A percentile compares a stretch with the other conserved stretches of the same genome.
phyloP scores from a whole-genome alignment of 495 filamentous ascomycete species.

The Darksidea phi region DNA sequence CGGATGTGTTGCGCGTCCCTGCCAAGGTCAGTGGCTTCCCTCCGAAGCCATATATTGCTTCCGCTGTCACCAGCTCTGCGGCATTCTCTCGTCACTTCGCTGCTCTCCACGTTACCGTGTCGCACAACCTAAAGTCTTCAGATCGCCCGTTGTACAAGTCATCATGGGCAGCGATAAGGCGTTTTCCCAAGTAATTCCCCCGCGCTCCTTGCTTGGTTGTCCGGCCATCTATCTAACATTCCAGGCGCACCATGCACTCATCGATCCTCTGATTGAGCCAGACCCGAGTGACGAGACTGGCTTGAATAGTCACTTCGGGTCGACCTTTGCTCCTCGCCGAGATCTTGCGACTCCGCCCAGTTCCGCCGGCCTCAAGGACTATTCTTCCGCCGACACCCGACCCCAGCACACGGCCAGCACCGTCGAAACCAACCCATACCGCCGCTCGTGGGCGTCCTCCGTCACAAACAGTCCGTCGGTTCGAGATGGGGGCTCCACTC shows the following conservation, averaged over 20 bases:
- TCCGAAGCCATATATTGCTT: background rate
- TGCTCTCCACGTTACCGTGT: background rate
- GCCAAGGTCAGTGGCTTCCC: conserved; percentile 23
- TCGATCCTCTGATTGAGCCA: conserved; percentile 58
- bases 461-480: conserved; percentile 30
- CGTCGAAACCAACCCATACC: conserved; percentile 42
- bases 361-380: conserved; percentile 30
- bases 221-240: background rate
- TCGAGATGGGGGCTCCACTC: conserved; percentile 31
- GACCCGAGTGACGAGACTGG: conserved; percentile 57
- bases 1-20: conserved; percentile 31
- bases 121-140: background rate
- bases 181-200: conserved; percentile 21
- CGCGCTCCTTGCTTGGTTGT: conserved; percentile 5
- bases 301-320: conserved; percentile 49
- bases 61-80: background rate
- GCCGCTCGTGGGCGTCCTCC: conserved; percentile 35
- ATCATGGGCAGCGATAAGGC: conserved; percentile 33
- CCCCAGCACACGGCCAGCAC: conserved; percentile 34
- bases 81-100: background rate
- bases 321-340: conserved; percentile 39
- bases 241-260: conserved; percentile 56
- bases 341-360: conserved; percentile 28
- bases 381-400: conserved; percentile 13
- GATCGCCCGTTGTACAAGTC: background rate